Base-by-base conservation (phyloP, 2,329 filamentous ascomycete genomes). In the Botryotinia narcissicola region DNA sequence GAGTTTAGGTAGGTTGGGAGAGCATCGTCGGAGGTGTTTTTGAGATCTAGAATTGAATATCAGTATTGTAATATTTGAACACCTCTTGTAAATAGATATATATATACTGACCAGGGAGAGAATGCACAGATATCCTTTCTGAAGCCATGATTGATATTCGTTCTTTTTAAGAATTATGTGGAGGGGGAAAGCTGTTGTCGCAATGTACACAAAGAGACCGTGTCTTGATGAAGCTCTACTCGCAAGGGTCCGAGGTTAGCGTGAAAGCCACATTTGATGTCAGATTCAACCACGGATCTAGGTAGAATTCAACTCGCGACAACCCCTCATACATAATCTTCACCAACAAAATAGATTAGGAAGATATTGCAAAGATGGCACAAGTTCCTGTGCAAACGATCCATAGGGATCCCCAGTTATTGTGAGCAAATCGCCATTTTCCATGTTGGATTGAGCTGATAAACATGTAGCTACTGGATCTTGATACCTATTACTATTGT, bases 351-450 rank as follows among this genome's bases (percentile, higher is more conserved):
- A 14, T 16, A 46, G 48, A 57, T 32, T 10, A 61, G 35, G 70
- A 12, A 61, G 29, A 8, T n/a, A 72, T 68, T 73, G 75, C 76
- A 81, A 85, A 77, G 70, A 98, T 98, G 95, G 92, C 92, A 79
- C 91, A 96, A 85, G 87, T 92, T 78, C 89, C 92, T 77, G 91
- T 93, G 79, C 96, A 99, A 87, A 96, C 94, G 86, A 98, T 99
- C 89, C 93, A 97, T 86, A 85, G 96, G 89, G 97, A 99, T 92
- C 95, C 96, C 81, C 95, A 97, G 84, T 87, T 99, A 77, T 97
- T 99, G 96, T 98, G 86, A 82, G 93, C 83, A 71, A 78, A 73
- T 61, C 71, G 57, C 32, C 51, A 61, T 67, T 77, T 61, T 75
- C 69, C 63, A 32, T 71, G 46, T 62, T 63, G 29, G 37, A 54